phyloP scores from a whole-genome alignment of 1,284 basidiomycete genomes.

The Clitocybe nebularis region DNA sequence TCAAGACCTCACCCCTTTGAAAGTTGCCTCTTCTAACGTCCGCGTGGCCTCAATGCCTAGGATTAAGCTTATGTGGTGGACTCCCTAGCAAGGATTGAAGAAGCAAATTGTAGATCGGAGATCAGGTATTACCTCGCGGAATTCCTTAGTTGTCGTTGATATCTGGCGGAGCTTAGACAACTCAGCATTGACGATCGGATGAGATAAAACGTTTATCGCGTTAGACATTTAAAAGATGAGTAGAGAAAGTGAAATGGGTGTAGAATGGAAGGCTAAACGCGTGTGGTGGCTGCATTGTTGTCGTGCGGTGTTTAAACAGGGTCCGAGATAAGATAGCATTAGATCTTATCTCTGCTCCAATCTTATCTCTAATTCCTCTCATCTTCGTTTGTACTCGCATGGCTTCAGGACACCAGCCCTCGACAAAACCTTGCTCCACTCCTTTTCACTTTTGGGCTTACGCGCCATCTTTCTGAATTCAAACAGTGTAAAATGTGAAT shows the following conservation, averaged over 20 bases:
- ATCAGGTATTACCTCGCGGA: conserved; percentile 59
- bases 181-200: conserved; percentile 71
- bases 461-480: conserved; percentile 71
- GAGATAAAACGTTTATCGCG: conserved; percentile 52
- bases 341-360: conserved; percentile 17
- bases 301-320: not conserved
- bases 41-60: conserved; percentile 75
- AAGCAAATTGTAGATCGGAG: not conserved
- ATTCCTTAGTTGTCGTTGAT: conserved; percentile 67
- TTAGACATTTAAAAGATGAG: conserved; percentile 21
- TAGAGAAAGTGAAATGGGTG: conserved; percentile 8
- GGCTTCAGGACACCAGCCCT: conserved; percentile 76
- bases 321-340: conserved; percentile 10
- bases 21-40: conserved; percentile 53
- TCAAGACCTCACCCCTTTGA: conserved; percentile 66
- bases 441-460: conserved; percentile 46
- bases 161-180: conserved; percentile 67
- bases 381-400: conserved; percentile 97
- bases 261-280: conserved; percentile 7
- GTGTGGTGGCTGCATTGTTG: not conserved
- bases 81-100: conserved; percentile 38
- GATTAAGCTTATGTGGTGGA: conserved; percentile 68
- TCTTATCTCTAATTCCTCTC: conserved; percentile 19
- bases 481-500: conserved; percentile 88
- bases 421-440: conserved; percentile 60